A percentile compares a stretch with the other conserved stretches of the same genome.
phyloP scores from a whole-genome alignment of 2,329 filamentous ascomycete species.

The Pseudogymnoascus verrucosus region DNA sequence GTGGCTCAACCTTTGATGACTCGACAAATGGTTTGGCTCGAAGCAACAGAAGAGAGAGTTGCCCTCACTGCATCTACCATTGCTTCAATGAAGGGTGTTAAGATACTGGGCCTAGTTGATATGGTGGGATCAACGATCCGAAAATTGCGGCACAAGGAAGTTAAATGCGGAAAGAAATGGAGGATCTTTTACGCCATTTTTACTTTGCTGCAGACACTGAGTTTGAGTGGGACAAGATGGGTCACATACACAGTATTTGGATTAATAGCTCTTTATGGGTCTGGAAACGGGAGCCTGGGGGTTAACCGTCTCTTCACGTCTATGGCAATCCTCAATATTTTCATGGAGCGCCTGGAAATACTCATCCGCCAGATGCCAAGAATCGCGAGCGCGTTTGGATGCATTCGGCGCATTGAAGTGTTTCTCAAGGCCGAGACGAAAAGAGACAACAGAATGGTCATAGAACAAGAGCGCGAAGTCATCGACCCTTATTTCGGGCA shows the following conservation, averaged over 20 bases:
- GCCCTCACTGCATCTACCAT: slow-evolving; percentile 34
- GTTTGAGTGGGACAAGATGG: slow-evolving; percentile 5
- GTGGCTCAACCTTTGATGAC: not conserved
- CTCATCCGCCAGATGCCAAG: slow-evolving; percentile 4
- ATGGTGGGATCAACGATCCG: slow-evolving; percentile 19
- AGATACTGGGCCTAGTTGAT: slow-evolving; percentile 35
- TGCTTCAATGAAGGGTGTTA: slow-evolving; percentile 35
- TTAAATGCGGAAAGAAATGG: slow-evolving; percentile 1
- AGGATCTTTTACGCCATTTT: slow-evolving; percentile 3
- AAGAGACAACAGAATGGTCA: not conserved
- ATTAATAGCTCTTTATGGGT: not conserved
- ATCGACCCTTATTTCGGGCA: not conserved
- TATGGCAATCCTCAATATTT: slow-evolving; percentile 5
- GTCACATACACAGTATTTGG: slow-evolving; percentile 4
- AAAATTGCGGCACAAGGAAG: not conserved
- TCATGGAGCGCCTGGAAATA: slow-evolving; percentile 7
- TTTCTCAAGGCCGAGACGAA: not conserved
- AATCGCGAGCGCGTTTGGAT: not conserved
- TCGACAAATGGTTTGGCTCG: slow-evolving; percentile 30
- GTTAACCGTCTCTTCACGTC: slow-evolving; percentile 3
- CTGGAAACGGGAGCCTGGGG: not conserved
- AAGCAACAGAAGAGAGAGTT: slow-evolving; percentile 34
- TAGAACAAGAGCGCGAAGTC: not conserved
- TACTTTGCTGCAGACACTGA: not conserved
- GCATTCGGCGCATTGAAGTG: not conserved